phyloP scores from a whole-genome alignment of 2,329 filamentous ascomycete genomes.

The Diaporthe batatas region DNA sequence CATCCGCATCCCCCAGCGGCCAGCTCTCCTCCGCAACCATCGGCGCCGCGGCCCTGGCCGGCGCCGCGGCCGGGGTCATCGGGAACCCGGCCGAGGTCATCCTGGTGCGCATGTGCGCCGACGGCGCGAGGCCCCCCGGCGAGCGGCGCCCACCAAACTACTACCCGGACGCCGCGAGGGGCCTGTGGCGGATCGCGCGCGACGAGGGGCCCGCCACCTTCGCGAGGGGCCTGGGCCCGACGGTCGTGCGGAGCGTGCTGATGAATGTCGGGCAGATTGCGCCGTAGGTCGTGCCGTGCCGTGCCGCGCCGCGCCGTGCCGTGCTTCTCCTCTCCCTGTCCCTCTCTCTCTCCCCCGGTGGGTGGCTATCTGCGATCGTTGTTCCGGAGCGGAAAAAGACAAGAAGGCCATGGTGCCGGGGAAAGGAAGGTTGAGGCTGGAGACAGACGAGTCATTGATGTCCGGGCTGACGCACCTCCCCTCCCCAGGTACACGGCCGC shows the following conservation, averaged over 20 bases:
- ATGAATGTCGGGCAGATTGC: conserved; percentile 63
- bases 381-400: no score
- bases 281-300: conserved; percentile 50
- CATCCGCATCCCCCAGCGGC: conserved; percentile 13
- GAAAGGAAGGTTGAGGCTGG: no score
- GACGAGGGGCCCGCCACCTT: conserved; percentile 58
- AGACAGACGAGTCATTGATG: no score
- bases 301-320: no score
- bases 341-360: no score
- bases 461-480: neutral
- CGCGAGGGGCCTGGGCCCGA: conserved; percentile 55
- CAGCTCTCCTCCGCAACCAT: conserved; percentile 54
- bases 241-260: conserved; percentile 57
- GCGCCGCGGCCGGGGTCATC: conserved; percentile 58
- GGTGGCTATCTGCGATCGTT: no score
- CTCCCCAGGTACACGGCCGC: conserved; percentile 50
- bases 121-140: conserved; percentile 54
- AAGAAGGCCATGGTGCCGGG: no score
- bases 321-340: no score
- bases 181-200: conserved; percentile 50
- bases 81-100: conserved; percentile 61
- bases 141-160: conserved; percentile 54
- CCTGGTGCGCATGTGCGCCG: conserved; percentile 61
- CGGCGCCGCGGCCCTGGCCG: conserved; percentile 55
- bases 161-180: conserved; percentile 56